A percentile compares a stretch with the other conserved stretches of the same genome.
Conservation (phyloP, 768 basidiomycete species). For the Auricularia sp. region DNA sequence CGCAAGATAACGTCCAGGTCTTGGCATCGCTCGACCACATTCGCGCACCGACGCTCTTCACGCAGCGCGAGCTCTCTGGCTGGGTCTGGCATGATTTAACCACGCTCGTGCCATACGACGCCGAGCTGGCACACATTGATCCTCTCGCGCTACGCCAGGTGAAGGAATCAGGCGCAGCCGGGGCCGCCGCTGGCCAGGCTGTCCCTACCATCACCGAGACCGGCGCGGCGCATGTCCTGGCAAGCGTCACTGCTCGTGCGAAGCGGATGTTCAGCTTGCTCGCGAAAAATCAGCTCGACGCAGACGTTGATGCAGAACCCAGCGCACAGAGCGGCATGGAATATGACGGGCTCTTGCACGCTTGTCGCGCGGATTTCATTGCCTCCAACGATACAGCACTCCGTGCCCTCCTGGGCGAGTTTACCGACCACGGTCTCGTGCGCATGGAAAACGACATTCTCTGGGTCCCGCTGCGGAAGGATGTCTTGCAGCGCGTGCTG, state of each 20-base stretch:
- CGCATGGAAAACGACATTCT: neutral
- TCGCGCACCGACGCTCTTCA: conserved; percentile 76
- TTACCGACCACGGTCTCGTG: conserved; percentile 81
- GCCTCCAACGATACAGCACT: conserved; percentile 83
- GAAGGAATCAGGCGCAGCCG: conserved; percentile 22
- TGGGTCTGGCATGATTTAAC: conserved; percentile 90
- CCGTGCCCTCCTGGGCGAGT: conserved; percentile 76
- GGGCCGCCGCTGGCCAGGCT: conserved; percentile 15
- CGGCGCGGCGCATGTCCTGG: conserved; percentile 70
- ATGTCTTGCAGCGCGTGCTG: neutral
- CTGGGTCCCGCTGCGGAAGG: neutral
- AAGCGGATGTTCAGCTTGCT: conserved; percentile 72
- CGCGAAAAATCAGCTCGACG: conserved; percentile 55
- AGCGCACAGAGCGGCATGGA: conserved; percentile 40
- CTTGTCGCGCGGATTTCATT: conserved; percentile 74
- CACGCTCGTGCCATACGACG: conserved; percentile 73
- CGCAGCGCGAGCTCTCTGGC: conserved; percentile 44
- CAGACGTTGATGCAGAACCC: conserved; percentile 31
- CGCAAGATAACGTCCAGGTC: conserved; percentile 68
- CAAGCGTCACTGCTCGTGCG: conserved; percentile 80
- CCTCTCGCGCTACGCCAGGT: conserved; percentile 24
- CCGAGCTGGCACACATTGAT: conserved; percentile 61
- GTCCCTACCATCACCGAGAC: conserved; percentile 52
- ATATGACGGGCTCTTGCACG: conserved; percentile 60
- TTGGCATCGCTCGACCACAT: conserved; percentile 82